These are phyloP conservation scores for Pulveroboletus ravenelii DNA, from an alignment of 768 basidiomycete species.

Conservation along the genomic window DNA sequence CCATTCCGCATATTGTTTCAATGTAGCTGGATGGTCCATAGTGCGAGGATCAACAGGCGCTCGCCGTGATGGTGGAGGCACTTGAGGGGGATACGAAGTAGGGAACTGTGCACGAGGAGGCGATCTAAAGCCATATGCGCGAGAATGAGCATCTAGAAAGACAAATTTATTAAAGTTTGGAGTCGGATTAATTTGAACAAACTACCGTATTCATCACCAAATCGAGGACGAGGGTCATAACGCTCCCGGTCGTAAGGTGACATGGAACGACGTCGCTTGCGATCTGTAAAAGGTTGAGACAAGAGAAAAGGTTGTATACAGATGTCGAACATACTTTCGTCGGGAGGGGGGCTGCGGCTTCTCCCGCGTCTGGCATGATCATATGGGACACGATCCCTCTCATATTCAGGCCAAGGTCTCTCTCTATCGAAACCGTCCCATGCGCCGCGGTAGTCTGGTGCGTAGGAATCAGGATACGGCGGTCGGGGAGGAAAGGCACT, in stretches of 20 bases:
- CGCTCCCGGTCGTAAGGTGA: conserved; percentile 77
- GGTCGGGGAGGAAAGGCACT: conserved; percentile 51
- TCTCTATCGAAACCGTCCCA: conserved; percentile 75
- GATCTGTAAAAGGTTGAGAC: conserved; percentile 35
- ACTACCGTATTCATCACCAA: conserved; percentile 79
- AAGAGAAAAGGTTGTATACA: background rate
- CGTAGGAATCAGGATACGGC: conserved; percentile 55
- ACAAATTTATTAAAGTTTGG: conserved; percentile 8
- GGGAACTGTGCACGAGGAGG: conserved; percentile 55
- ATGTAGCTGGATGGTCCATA: conserved; percentile 72
- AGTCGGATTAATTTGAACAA: conserved; percentile 3
- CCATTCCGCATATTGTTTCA: conserved; percentile 88
- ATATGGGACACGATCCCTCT: conserved; percentile 64
- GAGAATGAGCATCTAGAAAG: conserved; percentile 57
- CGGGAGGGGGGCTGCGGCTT: conserved; percentile 70
- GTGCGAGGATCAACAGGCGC: conserved; percentile 76
- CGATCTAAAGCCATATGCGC: conserved; percentile 57
- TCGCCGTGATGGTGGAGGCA: conserved; percentile 49
- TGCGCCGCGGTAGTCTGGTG: conserved; percentile 54
- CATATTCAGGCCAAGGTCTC: conserved; percentile 57
- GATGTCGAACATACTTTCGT: conserved; percentile 49
- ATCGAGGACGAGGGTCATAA: conserved; percentile 78
- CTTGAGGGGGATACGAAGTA: conserved; percentile 34
- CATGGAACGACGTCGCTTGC: conserved; percentile 75
- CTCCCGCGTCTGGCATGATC: conserved; percentile 68